Evolutionary conservation across 768 basidiomycete genomes (phyloP), one percentile per base, ranked within the genome.

Genomic region (Sarcomyxa edulis): DNA sequence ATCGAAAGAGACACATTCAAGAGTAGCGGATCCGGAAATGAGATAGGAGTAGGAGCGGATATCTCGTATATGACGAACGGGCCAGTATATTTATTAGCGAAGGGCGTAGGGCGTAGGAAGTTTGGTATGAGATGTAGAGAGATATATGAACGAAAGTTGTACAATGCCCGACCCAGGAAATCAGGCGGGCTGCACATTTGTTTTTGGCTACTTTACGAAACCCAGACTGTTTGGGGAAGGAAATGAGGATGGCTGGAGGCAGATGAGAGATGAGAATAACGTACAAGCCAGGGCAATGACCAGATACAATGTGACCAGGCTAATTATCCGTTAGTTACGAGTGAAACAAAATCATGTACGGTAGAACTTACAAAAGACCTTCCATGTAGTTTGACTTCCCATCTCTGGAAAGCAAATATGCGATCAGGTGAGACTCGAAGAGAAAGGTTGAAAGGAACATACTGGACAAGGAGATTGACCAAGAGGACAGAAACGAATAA

Each of bases 321-420:
- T 65, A 59, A 44, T 64, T 24, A 60, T 33, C 61, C 45, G 64
- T 66, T 33, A 69, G 60, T 12, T 63, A 43, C 47, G 65, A 65
- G 16, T 27, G 6, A 31, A 7, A 64, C 49, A 34, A 40, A 50
- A 31, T 44, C 54, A 29, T 37, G 62, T 12, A 31, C n/a, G 21
- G 5, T 35, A 16, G 31, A 3, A 52, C 61, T 14, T 48, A 68
- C 87, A 93, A 85, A 29, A 90, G 56, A 23, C 93, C 93, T 63
- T 94, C 92, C 82, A 95, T 86, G 54, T 90, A 93, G 53, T 94
- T 93, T 11, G 85, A 83, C 51, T 82, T 84, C 31, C 91, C 91
- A 46, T 89, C 84, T 63, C 80, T 76, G 48, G 7, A 32, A 33
- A 33, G 27, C 25, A 35, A 20, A 32, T 24, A 23, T 37, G 33